Percentiles rank a stretch among this genome's conserved stretches.
Evolutionary conservation across 192 early-diverging fungal genomes (phyloP).

Genomic region (Coemansia sp.): DNA sequence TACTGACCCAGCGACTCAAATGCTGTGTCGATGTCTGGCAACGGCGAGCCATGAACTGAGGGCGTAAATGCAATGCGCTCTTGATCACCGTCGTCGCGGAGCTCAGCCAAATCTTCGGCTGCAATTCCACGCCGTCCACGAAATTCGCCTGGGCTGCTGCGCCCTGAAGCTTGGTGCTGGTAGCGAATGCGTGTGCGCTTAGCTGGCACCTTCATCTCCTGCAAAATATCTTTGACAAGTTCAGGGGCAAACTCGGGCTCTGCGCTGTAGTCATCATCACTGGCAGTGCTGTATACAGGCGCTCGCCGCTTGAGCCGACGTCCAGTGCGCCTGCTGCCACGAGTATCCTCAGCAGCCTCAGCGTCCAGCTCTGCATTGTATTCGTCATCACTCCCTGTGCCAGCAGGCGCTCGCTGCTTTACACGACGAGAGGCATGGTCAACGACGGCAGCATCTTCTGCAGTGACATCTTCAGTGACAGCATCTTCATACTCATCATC

Average conservation of each 20-base stretch:
- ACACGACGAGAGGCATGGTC: background rate
- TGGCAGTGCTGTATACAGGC: background rate
- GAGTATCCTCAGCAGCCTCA: background rate
- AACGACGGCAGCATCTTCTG: no score
- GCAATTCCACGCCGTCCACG: conserved; percentile 48
- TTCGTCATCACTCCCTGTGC: background rate
- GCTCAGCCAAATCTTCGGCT: conserved; percentile 18
- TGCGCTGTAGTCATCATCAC: background rate
- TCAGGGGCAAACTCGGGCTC: background rate
- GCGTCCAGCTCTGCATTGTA: background rate
- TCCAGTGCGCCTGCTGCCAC: background rate
- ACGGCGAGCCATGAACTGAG: conserved; percentile 18
- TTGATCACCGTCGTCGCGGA: background rate
- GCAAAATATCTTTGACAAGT: background rate
- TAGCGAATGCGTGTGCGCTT: background rate
- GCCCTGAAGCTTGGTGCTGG: background rate
- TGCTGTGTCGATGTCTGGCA: background rate
- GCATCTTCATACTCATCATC: background rate
- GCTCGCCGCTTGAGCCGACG: background rate
- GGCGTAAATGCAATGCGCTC: conserved; percentile 31
- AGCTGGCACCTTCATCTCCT: background rate
- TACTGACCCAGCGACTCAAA: conserved; percentile 37
- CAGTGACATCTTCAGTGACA: no score
- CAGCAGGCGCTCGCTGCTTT: background rate
- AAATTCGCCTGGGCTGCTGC: conserved; percentile 13